Conservation (phyloP, 176 grass and related monocot species). For the Luzula sylvatica region DNA sequence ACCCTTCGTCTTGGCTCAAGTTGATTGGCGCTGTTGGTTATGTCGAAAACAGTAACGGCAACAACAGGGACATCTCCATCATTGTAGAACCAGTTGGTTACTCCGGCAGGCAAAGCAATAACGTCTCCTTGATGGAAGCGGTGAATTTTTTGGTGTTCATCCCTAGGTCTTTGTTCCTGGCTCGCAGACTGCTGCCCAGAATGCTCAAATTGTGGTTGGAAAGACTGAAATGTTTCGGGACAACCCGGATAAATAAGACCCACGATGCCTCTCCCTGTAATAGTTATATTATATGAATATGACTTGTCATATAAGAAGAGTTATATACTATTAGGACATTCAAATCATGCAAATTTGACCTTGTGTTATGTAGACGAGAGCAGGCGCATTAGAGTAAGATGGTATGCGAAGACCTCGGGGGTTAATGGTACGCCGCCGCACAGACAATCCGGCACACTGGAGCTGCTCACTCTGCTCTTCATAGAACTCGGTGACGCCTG, state of each 20-base stretch:
- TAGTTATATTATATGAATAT: constrained; percentile 15
- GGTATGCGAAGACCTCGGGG: constrained; percentile 33
- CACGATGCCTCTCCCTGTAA: constrained; percentile 17
- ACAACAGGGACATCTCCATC: constrained; percentile 22
- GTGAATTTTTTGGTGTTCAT: constrained; percentile 26
- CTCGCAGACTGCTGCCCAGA: not conserved
- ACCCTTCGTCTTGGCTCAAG: constrained; percentile 21
- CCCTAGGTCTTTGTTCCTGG: constrained; percentile 5
- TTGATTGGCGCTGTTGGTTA: constrained; percentile 20
- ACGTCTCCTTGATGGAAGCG: constrained; percentile 20
- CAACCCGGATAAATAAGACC: constrained; percentile 25
- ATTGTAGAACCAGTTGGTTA: constrained; percentile 36
- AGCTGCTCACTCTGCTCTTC: constrained; percentile 27
- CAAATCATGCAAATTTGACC: not conserved
- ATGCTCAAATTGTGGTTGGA: constrained; percentile 4
- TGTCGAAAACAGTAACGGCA: constrained; percentile 24
- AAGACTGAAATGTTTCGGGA: constrained; percentile 25
- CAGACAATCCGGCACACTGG: constrained; percentile 18
- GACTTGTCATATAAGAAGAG: constrained; percentile 8
- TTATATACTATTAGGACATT: constrained; percentile 19
- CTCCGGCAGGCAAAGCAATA: constrained; percentile 24
- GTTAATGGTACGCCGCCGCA: constrained; percentile 5
- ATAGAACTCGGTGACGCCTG: constrained; percentile 32
- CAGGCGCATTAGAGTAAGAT: constrained; percentile 21
- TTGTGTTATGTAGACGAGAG: constrained; percentile 37